Conservation (phyloP, 2,329 filamentous ascomycete species). For the Penicillium decumbens region DNA sequence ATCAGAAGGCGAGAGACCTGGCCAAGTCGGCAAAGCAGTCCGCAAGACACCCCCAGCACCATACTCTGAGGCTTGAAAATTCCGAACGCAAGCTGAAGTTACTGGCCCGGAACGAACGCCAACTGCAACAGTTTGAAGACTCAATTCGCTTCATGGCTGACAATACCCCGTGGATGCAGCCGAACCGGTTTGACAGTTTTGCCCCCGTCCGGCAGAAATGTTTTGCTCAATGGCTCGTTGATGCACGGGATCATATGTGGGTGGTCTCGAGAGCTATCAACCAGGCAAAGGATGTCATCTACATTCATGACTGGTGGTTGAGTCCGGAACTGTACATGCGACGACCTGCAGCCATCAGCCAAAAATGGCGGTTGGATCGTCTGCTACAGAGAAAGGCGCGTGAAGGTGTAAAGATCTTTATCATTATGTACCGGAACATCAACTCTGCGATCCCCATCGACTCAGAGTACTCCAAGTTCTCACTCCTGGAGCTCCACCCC, state of each 20-base stretch:
- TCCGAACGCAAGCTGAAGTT: conserved; percentile 89
- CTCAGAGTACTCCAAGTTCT: conserved; percentile 97
- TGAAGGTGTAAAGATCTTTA: conserved; percentile 94
- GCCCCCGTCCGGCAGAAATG: conserved; percentile 81
- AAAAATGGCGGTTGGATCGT: conserved; percentile 94
- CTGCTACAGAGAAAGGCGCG: conserved; percentile 88
- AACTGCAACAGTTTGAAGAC: conserved; percentile 87
- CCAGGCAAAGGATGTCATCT: conserved; percentile 95
- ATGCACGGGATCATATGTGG: conserved; percentile 99
- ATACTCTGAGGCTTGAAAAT: conserved; percentile 82
- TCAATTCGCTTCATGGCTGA: conserved; percentile 82
- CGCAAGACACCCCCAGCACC: conserved; percentile 64
- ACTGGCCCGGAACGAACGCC: conserved; percentile 82
- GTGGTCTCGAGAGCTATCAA: conserved; percentile 94
- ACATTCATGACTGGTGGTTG: conserved; percentile 99
- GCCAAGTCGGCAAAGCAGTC: conserved; percentile 62
- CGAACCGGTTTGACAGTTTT: conserved; percentile 87
- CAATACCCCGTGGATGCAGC: conserved; percentile 75
- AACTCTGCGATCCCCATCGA: conserved; percentile 96
- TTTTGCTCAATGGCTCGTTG: conserved; percentile 93
- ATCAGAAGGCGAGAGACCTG: conserved; percentile 54
- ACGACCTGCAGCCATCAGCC: conserved; percentile 87
- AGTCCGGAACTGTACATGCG: conserved; percentile 95
- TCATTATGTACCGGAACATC: conserved; percentile 97
- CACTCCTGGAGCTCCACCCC: conserved; percentile 86